Base-by-base conservation (phyloP, 148 eudicot genomes). In the Persicaria maculosa region DNA sequence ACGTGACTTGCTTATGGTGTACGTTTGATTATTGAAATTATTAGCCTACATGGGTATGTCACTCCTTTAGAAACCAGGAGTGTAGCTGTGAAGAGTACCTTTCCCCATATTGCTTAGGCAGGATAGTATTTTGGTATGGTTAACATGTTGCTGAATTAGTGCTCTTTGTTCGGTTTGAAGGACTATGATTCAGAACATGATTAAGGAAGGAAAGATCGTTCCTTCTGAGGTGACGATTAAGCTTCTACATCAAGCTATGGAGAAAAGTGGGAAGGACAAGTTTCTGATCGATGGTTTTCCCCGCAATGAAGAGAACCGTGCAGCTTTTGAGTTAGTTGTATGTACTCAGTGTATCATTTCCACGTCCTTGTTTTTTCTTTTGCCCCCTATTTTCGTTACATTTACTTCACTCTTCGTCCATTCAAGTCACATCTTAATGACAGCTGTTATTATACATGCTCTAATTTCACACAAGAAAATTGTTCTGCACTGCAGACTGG, bases 241-340 rank as follows among this genome's bases (percentile, higher is more conserved):
- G 78, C 79, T 81, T 45, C 78, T 84, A 3, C 78, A 76, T 47
- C 65, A 58, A 31, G 84, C 84, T 58, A 84, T 84, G 68, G 44
- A 73, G 53, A 77, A 76, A 75, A 78, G 71, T 50, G 53, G 44
- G 43, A 79, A 68, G 20, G 70, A 74, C 43, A 84, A 81, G 40
- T 81, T 84, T 59, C 80, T 81, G n/a, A 84, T 84, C 74, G 83
- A 84, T 78, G 86, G 86, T 10, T 84, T 84, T 59, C 82, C 86
- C 8, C 82, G 84, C 40, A 84, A 81, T 74, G 78, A 78, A 47
- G 86, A 84, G 64, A 84, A 84, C 44, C 83, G 81, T 45, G 74
- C 77, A 10, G 83, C 79, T 14, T 72, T 72, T 67, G 81, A 80
- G 54, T 19, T 54, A n/a, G 72, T 83, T 47, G 83, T 83, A 72